These are phyloP conservation scores for Beauveria varroae DNA, from an alignment of 2,329 filamentous ascomycete genomes.

Conservation along the genomic window DNA sequence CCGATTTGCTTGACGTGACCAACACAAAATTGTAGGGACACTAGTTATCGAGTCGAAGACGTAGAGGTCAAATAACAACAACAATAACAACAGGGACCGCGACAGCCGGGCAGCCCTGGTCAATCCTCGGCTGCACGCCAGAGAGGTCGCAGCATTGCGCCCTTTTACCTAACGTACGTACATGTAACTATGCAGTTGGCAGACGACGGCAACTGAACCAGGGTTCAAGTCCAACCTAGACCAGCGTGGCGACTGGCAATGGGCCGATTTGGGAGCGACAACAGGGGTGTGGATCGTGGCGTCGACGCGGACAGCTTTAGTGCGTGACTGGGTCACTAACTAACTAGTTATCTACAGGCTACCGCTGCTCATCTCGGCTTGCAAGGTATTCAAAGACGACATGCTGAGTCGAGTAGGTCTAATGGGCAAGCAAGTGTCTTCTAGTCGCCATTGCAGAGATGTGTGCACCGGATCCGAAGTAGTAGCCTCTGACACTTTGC, in stretches of 20 bases:
- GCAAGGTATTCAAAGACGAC: not conserved
- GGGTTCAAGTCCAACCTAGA: not conserved
- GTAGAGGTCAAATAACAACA: too few species aligned
- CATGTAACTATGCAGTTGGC: not conserved
- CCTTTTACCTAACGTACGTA: not conserved
- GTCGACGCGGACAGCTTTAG: constrained; percentile 1
- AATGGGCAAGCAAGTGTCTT: too few species aligned
- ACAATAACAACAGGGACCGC: not conserved
- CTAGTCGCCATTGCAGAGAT: not conserved
- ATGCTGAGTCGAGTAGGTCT: too few species aligned
- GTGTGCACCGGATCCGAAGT: not conserved
- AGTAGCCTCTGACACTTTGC: not conserved
- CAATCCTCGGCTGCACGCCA: not conserved
- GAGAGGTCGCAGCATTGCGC: not conserved
- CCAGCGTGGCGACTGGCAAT: not conserved
- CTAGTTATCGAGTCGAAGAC: not conserved
- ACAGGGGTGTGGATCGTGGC: constrained; percentile 8
- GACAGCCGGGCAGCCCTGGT: constrained; percentile 5
- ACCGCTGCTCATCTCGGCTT: not conserved
- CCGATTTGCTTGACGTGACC: not conserved
- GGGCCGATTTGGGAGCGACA: constrained; percentile 9
- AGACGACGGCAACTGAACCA: constrained; percentile 1
- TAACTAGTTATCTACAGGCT: not conserved
- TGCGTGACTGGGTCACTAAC: not conserved
- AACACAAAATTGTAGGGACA: not conserved